Base-by-base conservation (phyloP, 352 stramenopile genomes). In the Globisporangium recalcitrans region DNA sequence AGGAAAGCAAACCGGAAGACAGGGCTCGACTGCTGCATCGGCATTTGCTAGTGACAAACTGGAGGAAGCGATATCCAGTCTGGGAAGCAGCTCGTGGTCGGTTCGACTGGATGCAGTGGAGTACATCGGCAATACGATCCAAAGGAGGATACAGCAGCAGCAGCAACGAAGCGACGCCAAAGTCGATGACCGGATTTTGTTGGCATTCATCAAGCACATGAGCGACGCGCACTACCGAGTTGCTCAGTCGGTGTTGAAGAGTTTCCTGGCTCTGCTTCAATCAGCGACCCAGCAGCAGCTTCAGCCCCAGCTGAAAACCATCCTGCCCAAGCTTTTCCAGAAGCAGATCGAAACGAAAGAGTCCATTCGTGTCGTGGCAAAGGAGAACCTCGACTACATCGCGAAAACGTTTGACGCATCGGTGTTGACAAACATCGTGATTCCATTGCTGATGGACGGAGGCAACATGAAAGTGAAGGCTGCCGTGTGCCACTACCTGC, bases 321-420 rank as follows among this genome's bases (percentile, higher is more conserved):
- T 91, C 34, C 54, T 93, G 11, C 73, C 83, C 3, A 78, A 73
- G 51, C 60, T 93, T 5, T 92, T 93, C 44, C 80, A 91, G 58
- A 90, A 90, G 52, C 71, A 83, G 51, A 73, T 93, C 6, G 82
- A 95, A 46, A 77, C 80, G 1, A 95, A 95, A 47, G 85, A 93
- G 67, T 71, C 67, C 0, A 72, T 77, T 54, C 75, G 83, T 3
- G 52, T 59, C 21, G 40, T 77, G 10, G 83, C 85, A 1, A 82
- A 76, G 14, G 74, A 88, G 31, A 90, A 82, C 24, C 61, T 95
- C 49, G 73, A 90, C 11, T 85, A 77, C 29, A 65, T 92, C 11
- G 65, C 74, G 1, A 62, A 65, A 13, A 71, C 62, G n/a, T 68
- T 88, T 42, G 85, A 92, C 38, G 67, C 72, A 10, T 64, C 75